Evolutionary conservation across 306 rosid species (phyloP).

Genomic region (Datisca glomerata): DNA sequence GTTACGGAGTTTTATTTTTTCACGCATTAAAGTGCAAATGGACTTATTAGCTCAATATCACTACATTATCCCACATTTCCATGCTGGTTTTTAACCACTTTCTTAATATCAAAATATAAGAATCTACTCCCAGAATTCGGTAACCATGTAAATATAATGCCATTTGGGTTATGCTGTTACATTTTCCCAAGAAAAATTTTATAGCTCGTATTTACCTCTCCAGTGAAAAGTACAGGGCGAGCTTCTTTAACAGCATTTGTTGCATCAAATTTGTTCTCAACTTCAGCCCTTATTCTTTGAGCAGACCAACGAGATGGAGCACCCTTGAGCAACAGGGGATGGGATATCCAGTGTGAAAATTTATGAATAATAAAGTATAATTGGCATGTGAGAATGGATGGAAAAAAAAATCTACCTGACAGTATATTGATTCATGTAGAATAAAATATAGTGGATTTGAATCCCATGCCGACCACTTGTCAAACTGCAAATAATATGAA

Average conservation of each 20-base stretch:
- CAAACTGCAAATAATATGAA: slow-evolving; percentile 44
- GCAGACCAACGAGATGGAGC: slow-evolving; percentile 76
- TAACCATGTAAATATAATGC: too few relatives aligned
- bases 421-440: slow-evolving; percentile 73
- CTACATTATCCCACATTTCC: too few relatives aligned
- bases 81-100: too few relatives aligned
- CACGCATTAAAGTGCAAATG: too few relatives aligned
- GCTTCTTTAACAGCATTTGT: slow-evolving; percentile 51
- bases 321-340: slow-evolving; percentile 34
- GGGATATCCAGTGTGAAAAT: neutral
- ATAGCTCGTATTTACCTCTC: slow-evolving; percentile 90
- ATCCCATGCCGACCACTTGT: slow-evolving; percentile 35
- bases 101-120: too few relatives aligned
- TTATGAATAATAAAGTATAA: neutral
- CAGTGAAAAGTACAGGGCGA: slow-evolving; percentile 51
- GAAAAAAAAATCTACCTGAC: slow-evolving; percentile 47
- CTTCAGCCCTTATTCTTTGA: slow-evolving; percentile 43
- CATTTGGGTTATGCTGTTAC: too few relatives aligned
- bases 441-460: slow-evolving; percentile 83
- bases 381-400: slow-evolving; percentile 2
- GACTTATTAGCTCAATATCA: too few relatives aligned
- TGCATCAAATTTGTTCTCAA: slow-evolving; percentile 53
- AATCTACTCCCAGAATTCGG: too few relatives aligned
- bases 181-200: too few relatives aligned
- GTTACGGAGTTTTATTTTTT: too few relatives aligned